These are phyloP conservation scores for Candida labiduridarum DNA, from an alignment of 1,139 yeast species.

Conservation along the genomic window DNA sequence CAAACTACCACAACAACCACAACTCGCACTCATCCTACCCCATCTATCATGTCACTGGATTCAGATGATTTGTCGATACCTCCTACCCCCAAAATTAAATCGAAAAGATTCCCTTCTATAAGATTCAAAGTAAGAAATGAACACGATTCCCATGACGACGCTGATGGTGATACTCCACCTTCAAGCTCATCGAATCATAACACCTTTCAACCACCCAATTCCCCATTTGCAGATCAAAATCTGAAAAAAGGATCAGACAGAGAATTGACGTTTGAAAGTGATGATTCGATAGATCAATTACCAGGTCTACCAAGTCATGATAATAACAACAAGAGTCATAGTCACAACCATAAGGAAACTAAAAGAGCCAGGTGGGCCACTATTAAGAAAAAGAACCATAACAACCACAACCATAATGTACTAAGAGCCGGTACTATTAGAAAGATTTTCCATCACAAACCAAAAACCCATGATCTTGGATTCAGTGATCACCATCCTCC, in stretches of 20 bases:
- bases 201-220: conserved; percentile 7
- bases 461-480: conserved; percentile 24
- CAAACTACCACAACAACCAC: no score
- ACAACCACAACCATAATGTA: not conserved
- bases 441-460: conserved; percentile 21
- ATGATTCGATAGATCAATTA: not conserved
- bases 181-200: conserved; percentile 9
- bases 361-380: conserved; percentile 90
- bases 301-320: not conserved
- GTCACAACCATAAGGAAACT: not conserved
- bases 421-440: conserved; percentile 18
- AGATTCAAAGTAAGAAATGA: conserved; percentile 27
- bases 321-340: no score
- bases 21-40: not conserved
- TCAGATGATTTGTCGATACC: conserved; percentile 15
- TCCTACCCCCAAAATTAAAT: conserved; percentile 15
- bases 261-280: not conserved
- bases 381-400: conserved; percentile 27
- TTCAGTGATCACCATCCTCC: conserved; percentile 25
- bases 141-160: not conserved
- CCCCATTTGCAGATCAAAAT: conserved; percentile 18
- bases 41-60: not conserved
- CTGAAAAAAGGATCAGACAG: not conserved
- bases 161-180: not conserved
- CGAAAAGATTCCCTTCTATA: conserved; percentile 24